phyloP scores from a whole-genome alignment of 768 basidiomycete species.

The Hygrophoropsis aurantiaca region DNA sequence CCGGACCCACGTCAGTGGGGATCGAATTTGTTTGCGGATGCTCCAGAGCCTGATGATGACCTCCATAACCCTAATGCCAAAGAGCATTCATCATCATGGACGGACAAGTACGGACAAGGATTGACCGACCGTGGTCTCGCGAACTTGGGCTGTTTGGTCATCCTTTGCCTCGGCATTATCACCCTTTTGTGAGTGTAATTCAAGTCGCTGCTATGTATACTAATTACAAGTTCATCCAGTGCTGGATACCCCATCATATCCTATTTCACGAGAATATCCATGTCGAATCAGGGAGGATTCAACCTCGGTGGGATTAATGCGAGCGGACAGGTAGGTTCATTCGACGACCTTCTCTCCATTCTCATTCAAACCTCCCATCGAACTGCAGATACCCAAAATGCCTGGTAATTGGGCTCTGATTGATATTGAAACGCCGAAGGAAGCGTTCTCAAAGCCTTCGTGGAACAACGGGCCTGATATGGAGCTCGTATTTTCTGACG shows the following conservation, averaged over 20 bases:
- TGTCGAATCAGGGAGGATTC: conserved; percentile 40
- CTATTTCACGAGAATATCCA: conserved; percentile 29
- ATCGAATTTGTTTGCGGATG: conserved; percentile 51
- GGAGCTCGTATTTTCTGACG: conserved; percentile 74
- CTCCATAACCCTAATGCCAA: conserved; percentile 63
- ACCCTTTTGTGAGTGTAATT: conserved; percentile 64
- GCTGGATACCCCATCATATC: conserved; percentile 45
- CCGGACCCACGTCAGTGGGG: conserved; percentile 71
- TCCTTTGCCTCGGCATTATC: conserved; percentile 49
- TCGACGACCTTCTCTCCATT: neutral
- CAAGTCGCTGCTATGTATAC: neutral
- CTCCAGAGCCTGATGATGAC: conserved; percentile 67
- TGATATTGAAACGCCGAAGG: conserved; percentile 58
- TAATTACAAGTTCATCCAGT: conserved; percentile 15
- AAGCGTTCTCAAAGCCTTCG: conserved; percentile 53
- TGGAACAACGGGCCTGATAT: conserved; percentile 57
- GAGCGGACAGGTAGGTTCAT: conserved; percentile 58
- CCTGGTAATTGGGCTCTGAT: conserved; percentile 55
- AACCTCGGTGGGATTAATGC: conserved; percentile 77
- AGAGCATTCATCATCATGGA: conserved; percentile 31
- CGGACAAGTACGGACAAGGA: conserved; percentile 40
- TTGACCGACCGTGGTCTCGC: conserved; percentile 62
- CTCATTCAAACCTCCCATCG: neutral
- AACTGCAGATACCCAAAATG: conserved; percentile 52
- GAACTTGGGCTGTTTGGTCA: conserved; percentile 69